Base-by-base conservation (phyloP, 2,329 filamentous ascomycete genomes). In the Dothistroma pini region DNA sequence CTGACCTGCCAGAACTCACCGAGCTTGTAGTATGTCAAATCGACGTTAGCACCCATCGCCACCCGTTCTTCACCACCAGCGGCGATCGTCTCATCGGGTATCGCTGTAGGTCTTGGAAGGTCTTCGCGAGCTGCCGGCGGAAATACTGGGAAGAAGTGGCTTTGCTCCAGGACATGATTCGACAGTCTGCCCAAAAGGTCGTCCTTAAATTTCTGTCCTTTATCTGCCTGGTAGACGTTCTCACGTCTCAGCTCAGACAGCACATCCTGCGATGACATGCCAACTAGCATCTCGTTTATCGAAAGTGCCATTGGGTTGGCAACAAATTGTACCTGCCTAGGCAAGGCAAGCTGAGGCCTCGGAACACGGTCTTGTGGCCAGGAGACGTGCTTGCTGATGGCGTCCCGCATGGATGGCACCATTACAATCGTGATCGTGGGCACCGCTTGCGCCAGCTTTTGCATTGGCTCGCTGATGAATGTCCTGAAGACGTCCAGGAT, bases 241-340 rank as follows among this genome's bases (percentile, higher is more conserved):
- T 71, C 69, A 7, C 69, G 64, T 22, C 81, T 74, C 57, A 87
- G 83, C 76, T 97, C 91, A 64, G 86, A 92, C 1, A 99, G 81
- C 3, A 91, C 79, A 72, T 99, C 95, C 70, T 96, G 89, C 0
- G 87, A 89, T 29, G 89, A 92, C 68, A 97, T 83, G 4, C 90
- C 92, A 29, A 97, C 77, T 1, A 93, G 83, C 49, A 88, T 84
- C 76, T 97, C 95, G 76, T 99, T 99, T 66, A 97, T 81, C 6
- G 86, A 90, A 2, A 97, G 77, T 9, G 90, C 91, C 81, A 96
- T 93, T 0, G 95, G 95, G 72, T 97, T 97, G 1, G 92, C 91
- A 16, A 97, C 85, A 68, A 96, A 84, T 58, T 85, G 86, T 11
- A 84, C 89, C 59, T 88, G 82, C 73, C 91, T 93, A 11, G 89